These are phyloP conservation scores for Penicillium psychrofluorescens DNA, from an alignment of 495 filamentous ascomycete genomes.

Conservation along the genomic window DNA sequence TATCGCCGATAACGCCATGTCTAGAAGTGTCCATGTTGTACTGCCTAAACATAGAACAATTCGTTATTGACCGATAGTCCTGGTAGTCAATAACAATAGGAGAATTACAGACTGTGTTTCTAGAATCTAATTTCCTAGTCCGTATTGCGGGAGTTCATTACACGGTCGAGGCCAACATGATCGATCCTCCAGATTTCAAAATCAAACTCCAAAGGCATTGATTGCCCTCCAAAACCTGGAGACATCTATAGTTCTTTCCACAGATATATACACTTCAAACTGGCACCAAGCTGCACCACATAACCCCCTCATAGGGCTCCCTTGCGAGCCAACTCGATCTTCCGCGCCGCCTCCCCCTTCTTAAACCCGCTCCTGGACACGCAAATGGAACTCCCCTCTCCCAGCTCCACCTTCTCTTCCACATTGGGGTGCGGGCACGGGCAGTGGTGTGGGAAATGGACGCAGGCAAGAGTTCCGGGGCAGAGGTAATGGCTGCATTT, in stretches of 20 bases:
- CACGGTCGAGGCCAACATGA: no score
- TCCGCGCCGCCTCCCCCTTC: conserved; percentile 63
- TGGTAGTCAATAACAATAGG: no score
- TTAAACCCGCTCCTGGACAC: conserved; percentile 76
- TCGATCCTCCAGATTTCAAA: no score
- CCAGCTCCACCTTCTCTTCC: conserved; percentile 85
- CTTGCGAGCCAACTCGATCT: conserved; percentile 76
- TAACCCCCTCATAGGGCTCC: conserved; percentile 57
- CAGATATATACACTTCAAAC: not conserved
- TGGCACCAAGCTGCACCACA: not conserved
- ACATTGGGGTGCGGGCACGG: conserved; percentile 74
- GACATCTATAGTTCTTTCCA: no score
- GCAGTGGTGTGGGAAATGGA: conserved; percentile 90
- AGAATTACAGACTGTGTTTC: no score
- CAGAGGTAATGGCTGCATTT: conserved; percentile 83
- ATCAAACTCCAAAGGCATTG: no score
- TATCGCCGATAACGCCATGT: conserved; percentile 25
- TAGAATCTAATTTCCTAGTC: no score
- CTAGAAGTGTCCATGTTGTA: no score
- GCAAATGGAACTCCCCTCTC: conserved; percentile 74
- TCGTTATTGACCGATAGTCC: no score
- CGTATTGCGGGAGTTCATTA: no score
- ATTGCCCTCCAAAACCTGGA: no score
- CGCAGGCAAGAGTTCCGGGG: conserved; percentile 81
- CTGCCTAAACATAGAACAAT: no score